These are phyloP conservation scores for Leccinum solheimii DNA, from an alignment of 1,284 basidiomycete genomes.

Conservation along the genomic window DNA sequence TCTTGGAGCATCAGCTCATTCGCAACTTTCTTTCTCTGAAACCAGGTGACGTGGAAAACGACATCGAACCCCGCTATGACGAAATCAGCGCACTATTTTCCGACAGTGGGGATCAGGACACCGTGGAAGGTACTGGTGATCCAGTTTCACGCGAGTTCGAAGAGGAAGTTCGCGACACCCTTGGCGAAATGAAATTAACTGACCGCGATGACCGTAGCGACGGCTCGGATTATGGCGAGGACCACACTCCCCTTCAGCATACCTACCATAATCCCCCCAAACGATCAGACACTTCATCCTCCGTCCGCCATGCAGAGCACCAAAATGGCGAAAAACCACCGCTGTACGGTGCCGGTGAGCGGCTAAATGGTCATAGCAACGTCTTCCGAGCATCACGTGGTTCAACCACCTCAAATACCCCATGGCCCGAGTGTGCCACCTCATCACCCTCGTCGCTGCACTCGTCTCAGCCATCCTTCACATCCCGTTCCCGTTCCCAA, in stretches of 20 bases:
- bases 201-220: constrained; percentile 47
- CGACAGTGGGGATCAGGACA: constrained; percentile 36
- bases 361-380: constrained; percentile 20
- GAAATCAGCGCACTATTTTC: constrained; percentile 58
- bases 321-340: constrained; percentile 31
- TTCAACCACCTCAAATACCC: constrained; percentile 29
- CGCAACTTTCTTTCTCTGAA: constrained; percentile 86
- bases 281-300: constrained; percentile 51
- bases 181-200: constrained; percentile 47
- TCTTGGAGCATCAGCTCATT: constrained; percentile 80
- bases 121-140: constrained; percentile 31
- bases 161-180: constrained; percentile 46
- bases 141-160: constrained; percentile 36
- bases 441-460: constrained; percentile 47
- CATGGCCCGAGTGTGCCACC: constrained; percentile 35
- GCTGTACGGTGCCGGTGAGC: constrained; percentile 16
- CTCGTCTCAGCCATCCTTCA: constrained; percentile 48
- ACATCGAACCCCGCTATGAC: constrained; percentile 56
- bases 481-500: constrained; percentile 55
- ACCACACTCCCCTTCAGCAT: constrained; percentile 43
- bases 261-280: constrained; percentile 40
- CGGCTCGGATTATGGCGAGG: constrained; percentile 62
- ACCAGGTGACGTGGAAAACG: constrained; percentile 82
- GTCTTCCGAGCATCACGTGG: constrained; percentile 26
- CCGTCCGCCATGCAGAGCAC: constrained; percentile 32